phyloP scores from a whole-genome alignment of 768 basidiomycete species.

The Phaffia australis region DNA sequence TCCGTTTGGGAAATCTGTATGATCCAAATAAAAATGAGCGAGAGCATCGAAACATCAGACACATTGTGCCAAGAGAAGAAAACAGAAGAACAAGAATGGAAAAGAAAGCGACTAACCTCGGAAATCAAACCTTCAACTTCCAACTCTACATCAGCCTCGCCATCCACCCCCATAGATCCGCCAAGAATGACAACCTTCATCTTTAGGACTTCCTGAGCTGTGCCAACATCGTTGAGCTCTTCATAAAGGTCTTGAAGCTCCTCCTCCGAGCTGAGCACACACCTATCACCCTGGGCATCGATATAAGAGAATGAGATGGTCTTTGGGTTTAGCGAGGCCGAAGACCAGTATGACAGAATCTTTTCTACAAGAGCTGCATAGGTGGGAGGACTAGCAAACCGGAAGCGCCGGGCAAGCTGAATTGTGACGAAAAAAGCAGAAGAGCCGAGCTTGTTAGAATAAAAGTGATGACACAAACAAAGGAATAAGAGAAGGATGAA shows the following conservation, averaged over 20 bases:
- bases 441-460: too few species aligned
- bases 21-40: too few species aligned
- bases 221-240: conserved; percentile 9
- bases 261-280: conserved; percentile 18
- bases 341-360: conserved; percentile 12
- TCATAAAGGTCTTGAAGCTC: conserved; percentile 15
- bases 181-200: conserved; percentile 9
- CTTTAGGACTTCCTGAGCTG: conserved; percentile 14
- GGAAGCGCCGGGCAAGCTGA: conserved; percentile 21
- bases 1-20: too few species aligned
- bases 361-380: conserved; percentile 10
- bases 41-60: too few species aligned
- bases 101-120: too few species aligned
- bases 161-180: background rate
- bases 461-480: too few species aligned
- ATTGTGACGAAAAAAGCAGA: background rate
- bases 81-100: too few species aligned
- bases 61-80: too few species aligned
- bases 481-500: too few species aligned
- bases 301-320: conserved; percentile 19
- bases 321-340: conserved; percentile 2
- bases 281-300: conserved; percentile 11
- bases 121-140: background rate
- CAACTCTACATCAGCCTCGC: background rate
- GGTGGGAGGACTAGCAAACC: conserved; percentile 14